These are phyloP conservation scores for Lachancea sp. DNA, from an alignment of 805 yeast genomes.

Conservation along the genomic window DNA sequence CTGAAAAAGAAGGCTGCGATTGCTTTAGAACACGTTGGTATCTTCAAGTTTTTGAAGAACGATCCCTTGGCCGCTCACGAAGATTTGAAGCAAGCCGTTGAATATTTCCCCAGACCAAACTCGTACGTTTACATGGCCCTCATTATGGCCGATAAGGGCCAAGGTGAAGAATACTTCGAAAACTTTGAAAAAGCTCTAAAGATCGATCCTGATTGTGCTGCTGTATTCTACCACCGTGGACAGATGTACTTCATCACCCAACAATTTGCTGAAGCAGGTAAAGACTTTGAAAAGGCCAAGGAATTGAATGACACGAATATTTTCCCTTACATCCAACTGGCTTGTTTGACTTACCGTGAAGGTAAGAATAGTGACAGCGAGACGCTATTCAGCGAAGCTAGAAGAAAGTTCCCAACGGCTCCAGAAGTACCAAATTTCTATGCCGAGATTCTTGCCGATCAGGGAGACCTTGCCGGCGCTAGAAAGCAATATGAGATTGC, in stretches of 20 bases:
- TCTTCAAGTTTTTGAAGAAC: constrained; percentile 75
- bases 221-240: constrained; percentile 88
- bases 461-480: constrained; percentile 66
- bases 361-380: constrained; percentile 49
- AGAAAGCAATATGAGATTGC: constrained; percentile 80
- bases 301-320: constrained; percentile 68
- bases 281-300: constrained; percentile 69
- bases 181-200: constrained; percentile 69
- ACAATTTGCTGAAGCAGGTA: constrained; percentile 64
- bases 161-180: constrained; percentile 57
- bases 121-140: constrained; percentile 78
- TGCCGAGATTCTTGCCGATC: constrained; percentile 88
- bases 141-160: constrained; percentile 74
- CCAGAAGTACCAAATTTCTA: constrained; percentile 93
- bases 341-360: constrained; percentile 82
- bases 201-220: constrained; percentile 65
- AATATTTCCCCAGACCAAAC: constrained; percentile 68
- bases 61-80: constrained; percentile 59
- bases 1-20: constrained; percentile 46
- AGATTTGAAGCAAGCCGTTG: constrained; percentile 59
- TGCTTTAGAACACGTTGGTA: constrained; percentile 79
- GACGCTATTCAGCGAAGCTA: constrained; percentile 61
- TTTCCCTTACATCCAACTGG: constrained; percentile 84
- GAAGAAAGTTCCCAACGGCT: constrained; percentile 69
- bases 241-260: constrained; percentile 81